phyloP scores from a whole-genome alignment of 2,329 filamentous ascomycete species.

The Pseudogymnoascus sp. region DNA sequence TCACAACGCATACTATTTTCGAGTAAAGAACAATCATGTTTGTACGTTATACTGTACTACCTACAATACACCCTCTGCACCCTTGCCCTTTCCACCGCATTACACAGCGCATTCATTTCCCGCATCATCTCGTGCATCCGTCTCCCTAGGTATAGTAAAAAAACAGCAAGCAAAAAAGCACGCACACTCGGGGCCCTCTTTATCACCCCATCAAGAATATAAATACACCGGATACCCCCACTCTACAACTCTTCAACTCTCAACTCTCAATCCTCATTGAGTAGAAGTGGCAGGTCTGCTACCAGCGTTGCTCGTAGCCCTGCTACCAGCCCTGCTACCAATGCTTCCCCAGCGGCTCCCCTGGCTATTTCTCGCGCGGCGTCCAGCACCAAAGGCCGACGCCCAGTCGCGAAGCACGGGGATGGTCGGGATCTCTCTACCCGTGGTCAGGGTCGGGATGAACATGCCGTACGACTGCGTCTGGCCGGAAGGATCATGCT shows the following conservation, averaged over 20 bases:
- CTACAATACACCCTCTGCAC: not conserved
- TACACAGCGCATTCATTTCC: not conserved
- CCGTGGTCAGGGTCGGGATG: constrained; percentile 46
- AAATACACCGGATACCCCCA: not conserved
- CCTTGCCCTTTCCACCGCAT: not conserved
- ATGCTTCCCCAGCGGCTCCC: not conserved
- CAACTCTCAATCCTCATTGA: not conserved
- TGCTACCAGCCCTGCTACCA: not conserved
- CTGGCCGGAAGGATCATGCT: constrained; percentile 68
- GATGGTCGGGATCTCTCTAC: not conserved
- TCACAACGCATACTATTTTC: not conserved
- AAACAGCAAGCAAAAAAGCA: not conserved
- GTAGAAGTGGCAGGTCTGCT: not conserved
- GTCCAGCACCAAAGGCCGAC: not conserved
- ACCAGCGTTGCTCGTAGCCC: not conserved
- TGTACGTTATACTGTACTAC: not conserved
- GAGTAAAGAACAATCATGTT: not conserved
- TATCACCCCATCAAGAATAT: not conserved
- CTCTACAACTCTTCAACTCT: not conserved
- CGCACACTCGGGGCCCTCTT: not conserved
- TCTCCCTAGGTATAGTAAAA: constrained; percentile 1
- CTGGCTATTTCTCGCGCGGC: not conserved
- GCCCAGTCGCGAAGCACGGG: not conserved
- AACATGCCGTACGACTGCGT: constrained; percentile 79
- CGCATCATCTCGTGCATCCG: not conserved